Evolutionary conservation across 345 rosid genomes (phyloP).

Genomic region (Ailanthus altissimus): DNA sequence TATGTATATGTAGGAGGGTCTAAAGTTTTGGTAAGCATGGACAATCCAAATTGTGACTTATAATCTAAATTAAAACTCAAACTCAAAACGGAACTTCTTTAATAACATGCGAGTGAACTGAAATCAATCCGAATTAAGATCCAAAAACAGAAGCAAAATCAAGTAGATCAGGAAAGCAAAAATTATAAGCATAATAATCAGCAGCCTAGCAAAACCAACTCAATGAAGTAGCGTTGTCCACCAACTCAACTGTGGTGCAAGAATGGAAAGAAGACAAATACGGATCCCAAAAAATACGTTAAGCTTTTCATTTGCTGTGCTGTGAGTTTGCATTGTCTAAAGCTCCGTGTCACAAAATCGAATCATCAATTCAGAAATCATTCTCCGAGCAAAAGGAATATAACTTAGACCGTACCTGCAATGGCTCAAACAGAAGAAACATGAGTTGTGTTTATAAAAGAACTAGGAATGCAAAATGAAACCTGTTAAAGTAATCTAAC

Average conservation of each 20-base stretch:
- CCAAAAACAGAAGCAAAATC: not conserved
- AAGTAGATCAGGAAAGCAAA: not conserved
- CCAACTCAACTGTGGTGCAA: not conserved
- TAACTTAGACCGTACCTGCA: conserved; percentile 94
- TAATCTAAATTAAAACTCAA: too few species aligned
- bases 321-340: conserved; percentile 24
- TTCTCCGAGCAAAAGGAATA: conserved; percentile 82
- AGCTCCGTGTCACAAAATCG: conserved; percentile 87
- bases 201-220: not conserved
- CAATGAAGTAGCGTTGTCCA: not conserved
- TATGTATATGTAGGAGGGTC: too few species aligned
- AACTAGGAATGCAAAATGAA: not conserved
- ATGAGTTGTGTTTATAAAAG: conserved; percentile 9
- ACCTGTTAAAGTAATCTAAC: not conserved
- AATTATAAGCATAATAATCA: not conserved
- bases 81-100: too few species aligned
- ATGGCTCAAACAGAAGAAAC: conserved; percentile 24
- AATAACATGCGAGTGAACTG: not conserved
- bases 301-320: conserved; percentile 1
- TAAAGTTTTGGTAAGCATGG: too few species aligned
- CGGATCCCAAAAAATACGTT: not conserved
- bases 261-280: not conserved
- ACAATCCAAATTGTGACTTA: too few species aligned
- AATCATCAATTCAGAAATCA: conserved; percentile 76
- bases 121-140: not conserved